Conservation (phyloP, 192 early-diverging fungal genomes). For the Rhizoclosmatium globosum region DNA sequence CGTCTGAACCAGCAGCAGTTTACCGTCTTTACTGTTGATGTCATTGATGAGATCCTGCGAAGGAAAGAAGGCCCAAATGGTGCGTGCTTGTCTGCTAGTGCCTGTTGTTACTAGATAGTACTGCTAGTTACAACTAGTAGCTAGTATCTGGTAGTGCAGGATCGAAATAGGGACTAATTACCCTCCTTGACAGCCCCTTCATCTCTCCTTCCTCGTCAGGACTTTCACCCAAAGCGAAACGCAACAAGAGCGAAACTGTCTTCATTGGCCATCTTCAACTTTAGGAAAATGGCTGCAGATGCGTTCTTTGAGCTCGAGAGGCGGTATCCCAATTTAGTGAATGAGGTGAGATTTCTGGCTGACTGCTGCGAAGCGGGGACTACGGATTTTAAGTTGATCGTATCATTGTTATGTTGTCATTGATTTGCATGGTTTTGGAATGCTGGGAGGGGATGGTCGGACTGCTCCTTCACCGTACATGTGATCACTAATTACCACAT, state of each 20-base stretch:
- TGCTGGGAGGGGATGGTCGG: too few species aligned
- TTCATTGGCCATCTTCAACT: slow-evolving; percentile 84
- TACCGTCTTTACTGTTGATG: slow-evolving; percentile 32
- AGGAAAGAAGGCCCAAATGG: slow-evolving; percentile 16
- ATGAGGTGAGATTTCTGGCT: slow-evolving; percentile 33
- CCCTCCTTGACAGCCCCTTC: slow-evolving; percentile 51
- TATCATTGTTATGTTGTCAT: too few species aligned
- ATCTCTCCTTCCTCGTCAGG: slow-evolving; percentile 82
- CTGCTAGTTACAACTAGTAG: too few species aligned
- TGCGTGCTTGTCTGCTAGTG: neutral
- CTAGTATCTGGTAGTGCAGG: too few species aligned
- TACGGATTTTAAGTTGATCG: neutral
- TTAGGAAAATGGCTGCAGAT: slow-evolving; percentile 92
- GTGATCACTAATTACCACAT: neutral
- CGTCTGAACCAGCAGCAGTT: slow-evolving; percentile 41
- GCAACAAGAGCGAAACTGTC: slow-evolving; percentile 96
- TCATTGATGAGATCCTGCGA: slow-evolving; percentile 36
- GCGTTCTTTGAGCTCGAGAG: slow-evolving; percentile 72
- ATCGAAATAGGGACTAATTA: neutral
- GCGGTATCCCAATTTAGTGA: slow-evolving; percentile 61
- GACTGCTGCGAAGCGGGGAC: neutral
- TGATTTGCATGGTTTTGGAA: too few species aligned
- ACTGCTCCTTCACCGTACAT: too few species aligned
- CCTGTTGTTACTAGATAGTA: too few species aligned
- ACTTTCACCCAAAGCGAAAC: slow-evolving; percentile 95